Conservation (phyloP, 768 basidiomycete genomes). For the Lactarius tabidus region DNA sequence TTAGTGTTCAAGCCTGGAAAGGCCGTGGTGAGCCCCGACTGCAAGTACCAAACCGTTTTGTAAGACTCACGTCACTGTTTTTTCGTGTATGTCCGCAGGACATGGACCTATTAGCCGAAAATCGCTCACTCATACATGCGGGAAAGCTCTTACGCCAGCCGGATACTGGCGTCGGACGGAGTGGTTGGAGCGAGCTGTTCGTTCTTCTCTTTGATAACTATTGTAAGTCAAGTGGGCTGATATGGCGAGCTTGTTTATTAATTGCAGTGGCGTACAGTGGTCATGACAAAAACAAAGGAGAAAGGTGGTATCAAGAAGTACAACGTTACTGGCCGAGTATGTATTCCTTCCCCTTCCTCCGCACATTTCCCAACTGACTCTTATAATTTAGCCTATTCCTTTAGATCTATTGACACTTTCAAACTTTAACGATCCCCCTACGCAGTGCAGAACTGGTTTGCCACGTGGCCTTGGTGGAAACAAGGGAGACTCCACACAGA, state of each 20-base stretch:
- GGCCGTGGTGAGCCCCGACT: constrained; percentile 48
- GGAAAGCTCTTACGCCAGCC: constrained; percentile 83
- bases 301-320: too few relatives aligned
- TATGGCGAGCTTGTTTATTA: background rate
- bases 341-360: constrained; percentile 26
- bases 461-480: constrained; percentile 54
- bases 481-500: constrained; percentile 29
- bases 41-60: background rate
- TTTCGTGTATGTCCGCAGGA: constrained; percentile 47
- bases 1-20: too few relatives aligned
- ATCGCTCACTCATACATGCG: constrained; percentile 77
- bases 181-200: constrained; percentile 91
- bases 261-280: constrained; percentile 38
- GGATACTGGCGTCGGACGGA: constrained; percentile 84
- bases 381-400: too few relatives aligned
- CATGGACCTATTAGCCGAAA: constrained; percentile 84
- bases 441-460: constrained; percentile 69
- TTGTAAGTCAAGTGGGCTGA: constrained; percentile 43
- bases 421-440: too few relatives aligned
- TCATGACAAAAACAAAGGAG: too few relatives aligned
- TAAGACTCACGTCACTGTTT: background rate
- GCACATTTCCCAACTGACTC: background rate
- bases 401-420: too few relatives aligned
- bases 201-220: too few relatives aligned
- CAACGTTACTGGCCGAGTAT: constrained; percentile 75